Evolutionary conservation across 148 eudicot genomes (phyloP).

Genomic region (Rhododendron vialii): DNA sequence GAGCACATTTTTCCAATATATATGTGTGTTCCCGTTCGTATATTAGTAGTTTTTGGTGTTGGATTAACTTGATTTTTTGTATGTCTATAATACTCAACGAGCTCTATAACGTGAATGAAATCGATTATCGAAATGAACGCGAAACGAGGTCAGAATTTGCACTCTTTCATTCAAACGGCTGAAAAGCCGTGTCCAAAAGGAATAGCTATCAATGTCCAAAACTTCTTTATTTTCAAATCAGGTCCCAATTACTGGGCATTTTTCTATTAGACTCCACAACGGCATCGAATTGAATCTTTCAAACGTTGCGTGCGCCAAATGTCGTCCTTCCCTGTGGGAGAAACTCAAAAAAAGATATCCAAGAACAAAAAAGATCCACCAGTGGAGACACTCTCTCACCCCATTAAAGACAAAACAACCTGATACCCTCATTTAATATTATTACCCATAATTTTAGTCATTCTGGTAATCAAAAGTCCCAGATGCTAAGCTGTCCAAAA

Average conservation of each 20-base stretch:
- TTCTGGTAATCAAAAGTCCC: not conserved
- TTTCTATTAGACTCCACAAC: not conserved
- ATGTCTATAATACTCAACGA: too few species aligned
- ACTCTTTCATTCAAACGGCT: not conserved
- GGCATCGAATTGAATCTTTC: not conserved
- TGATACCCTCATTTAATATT: not conserved
- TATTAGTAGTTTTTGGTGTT: not conserved
- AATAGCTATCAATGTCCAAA: not conserved
- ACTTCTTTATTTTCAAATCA: not conserved
- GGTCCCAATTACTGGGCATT: not conserved
- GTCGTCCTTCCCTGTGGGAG: not conserved
- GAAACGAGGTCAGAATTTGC: too few species aligned
- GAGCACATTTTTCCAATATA: too few species aligned
- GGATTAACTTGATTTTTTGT: not conserved
- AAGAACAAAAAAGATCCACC: not conserved
- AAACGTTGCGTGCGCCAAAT: conserved; percentile 12
- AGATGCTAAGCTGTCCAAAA: not conserved
- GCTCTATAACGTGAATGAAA: too few species aligned
- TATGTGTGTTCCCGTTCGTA: not conserved
- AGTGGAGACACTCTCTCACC: not conserved
- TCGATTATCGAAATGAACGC: not conserved
- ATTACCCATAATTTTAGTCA: not conserved
- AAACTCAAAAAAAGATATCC: not conserved
- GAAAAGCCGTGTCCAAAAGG: not conserved
- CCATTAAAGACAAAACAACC: not conserved